Conservation (phyloP, 352 stramenopile genomes). For the Peronospora farinosa region DNA sequence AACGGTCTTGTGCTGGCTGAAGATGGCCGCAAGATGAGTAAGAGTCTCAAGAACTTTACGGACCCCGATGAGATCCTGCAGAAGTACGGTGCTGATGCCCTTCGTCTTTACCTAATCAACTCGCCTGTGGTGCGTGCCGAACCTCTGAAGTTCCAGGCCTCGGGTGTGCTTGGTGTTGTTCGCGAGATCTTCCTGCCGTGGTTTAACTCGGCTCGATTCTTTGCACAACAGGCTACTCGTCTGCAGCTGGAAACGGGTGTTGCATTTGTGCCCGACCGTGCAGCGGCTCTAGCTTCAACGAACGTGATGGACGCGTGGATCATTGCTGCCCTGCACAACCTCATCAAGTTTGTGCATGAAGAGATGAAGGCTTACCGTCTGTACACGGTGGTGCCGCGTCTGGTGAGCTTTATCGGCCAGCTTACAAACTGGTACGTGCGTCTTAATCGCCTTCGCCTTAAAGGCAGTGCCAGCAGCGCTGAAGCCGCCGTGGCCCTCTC, state of each 20-base stretch:
- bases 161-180: conserved; percentile 94
- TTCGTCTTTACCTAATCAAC: conserved; percentile 99
- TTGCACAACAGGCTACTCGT: conserved; percentile 93
- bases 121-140: conserved; percentile 98
- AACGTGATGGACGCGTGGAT: conserved; percentile 99
- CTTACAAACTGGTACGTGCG: conserved; percentile 99
- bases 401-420: conserved; percentile 97
- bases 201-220: conserved; percentile 99
- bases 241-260: conserved; percentile 78
- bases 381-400: conserved; percentile 97
- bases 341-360: conserved; percentile 96
- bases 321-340: conserved; percentile 92
- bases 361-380: conserved; percentile 99
- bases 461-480: conserved; percentile 89
- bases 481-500: conserved; percentile 82
- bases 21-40: conserved; percentile 99
- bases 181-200: conserved; percentile 98
- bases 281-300: conserved; percentile 83
- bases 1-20: conserved; percentile 98
- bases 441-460: conserved; percentile 97
- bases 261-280: conserved; percentile 88
- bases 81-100: conserved; percentile 96
- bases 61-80: conserved; percentile 91
- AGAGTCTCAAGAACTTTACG: conserved; percentile 98
- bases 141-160: conserved; percentile 94